Base-by-base conservation (phyloP, 2,329 filamentous ascomycete genomes). In the Bimuria novae-zelandiae region DNA sequence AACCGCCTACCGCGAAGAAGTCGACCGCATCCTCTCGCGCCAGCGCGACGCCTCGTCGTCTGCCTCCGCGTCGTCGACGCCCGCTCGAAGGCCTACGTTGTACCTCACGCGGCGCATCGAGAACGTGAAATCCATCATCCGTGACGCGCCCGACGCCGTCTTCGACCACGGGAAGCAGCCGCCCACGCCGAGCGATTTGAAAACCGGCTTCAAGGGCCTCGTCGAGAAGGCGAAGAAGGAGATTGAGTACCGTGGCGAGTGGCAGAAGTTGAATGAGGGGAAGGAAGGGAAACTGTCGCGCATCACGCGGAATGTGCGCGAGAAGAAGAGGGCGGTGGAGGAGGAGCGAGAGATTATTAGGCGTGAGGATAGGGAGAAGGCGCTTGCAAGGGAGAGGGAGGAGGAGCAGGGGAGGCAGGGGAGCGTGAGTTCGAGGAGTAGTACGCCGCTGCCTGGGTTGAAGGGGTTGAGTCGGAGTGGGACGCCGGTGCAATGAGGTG, bases 1-100 rank as follows among this genome's bases (percentile, higher is more conserved):
- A 71, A 85, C 83, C 0, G 93, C 93, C 0, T 97, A 96, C 70
- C 85, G 90, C 66, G 84, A 89, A 55, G 90, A 97, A 75, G 84
- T 94, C 23, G 83, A 88, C 53, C 83, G 87, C 14, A 93, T 97
- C 64, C 75, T 83, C 73, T 77, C 57, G 67, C 75, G 56, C 67
- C 78, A 44, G 12, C 27, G 27, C 17, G 41, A 44, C 17, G 11
- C 41, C 33, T 16, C 33, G 5, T 16, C 33, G 14, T 36, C 30
- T 3, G 12, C 30, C 10, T 33, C 30, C 12, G 62, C 76, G 79
- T 51, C 71, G 75, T 22, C 66, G 7, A 5, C 35, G 36, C 44
- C 16, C 2, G 41, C 71, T 29, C 62, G 70, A 36, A 53, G 64
- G 0, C 71, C 85, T 1, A 86, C 80, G 16, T 78, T 89, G 14